Base-by-base conservation (phyloP, 2,329 filamentous ascomycete genomes). In the Trichophyton mentagrophytes region DNA sequence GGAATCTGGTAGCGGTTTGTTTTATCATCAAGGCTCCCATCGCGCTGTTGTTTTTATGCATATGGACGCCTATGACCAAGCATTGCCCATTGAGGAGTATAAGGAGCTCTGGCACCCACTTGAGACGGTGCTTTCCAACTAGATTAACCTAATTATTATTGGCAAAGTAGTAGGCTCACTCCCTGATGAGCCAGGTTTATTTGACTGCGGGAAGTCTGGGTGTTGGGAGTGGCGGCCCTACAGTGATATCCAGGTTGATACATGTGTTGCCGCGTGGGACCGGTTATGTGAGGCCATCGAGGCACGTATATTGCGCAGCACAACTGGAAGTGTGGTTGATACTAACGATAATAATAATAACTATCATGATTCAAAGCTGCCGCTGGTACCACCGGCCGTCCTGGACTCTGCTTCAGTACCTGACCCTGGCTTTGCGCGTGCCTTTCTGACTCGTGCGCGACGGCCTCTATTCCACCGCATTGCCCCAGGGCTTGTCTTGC, bases 171-270 rank as follows among this genome's bases (percentile, higher is more conserved):
- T 63, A n/a, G 20, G 8, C 27, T 25, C 27, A 17, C 55, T 30
- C 3, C 55, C 33, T 40, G 22, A 60, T 60, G 64, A 65, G 60
- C 64, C 61, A 58, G 62, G 60, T 30, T 25, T 68, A 65, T 66
- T 65, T 17, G 65, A 62, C 63, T 49, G 36, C 33, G 57, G 33
- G 40, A 59, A 47, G n/a, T 59, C 49, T 42, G 69, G 70, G 49
- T 66, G 66, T 27, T 73, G 70, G 71, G 63, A 65, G 33, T 72
- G 67, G 69, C 65, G 60, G 51, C 64, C 70, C 3, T 73, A 74
- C 49, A 63, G 69, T 60, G 66, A 53, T 8, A n/a, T 17, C 22
- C 58, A 59, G 44, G 58, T 59, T 22, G 58, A 51, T 59, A 53
- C 42, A 25, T 59, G 58, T 33, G 27, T 59, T 44, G 58, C 44